Base-by-base conservation (phyloP, 192 early-diverging fungal genomes). In the Rhizophagus clarus region DNA sequence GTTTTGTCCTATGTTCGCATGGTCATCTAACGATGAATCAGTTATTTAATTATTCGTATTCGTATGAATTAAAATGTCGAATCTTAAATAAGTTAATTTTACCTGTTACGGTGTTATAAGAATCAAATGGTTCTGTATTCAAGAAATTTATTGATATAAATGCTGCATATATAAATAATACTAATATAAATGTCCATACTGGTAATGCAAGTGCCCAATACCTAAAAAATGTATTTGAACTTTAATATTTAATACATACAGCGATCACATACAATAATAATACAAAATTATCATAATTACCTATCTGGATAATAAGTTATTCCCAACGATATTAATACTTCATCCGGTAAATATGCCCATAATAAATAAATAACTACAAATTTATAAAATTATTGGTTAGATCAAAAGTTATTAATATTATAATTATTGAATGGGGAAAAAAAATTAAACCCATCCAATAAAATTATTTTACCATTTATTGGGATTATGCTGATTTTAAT, bases 181-280 rank as follows among this genome's bases (percentile, higher is more conserved):
- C 88, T 11, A 92, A 85, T 1, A 91, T 90, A 78, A 94, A 84
- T 45, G 93, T 81, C 90, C 92, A 96, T 5, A 94, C 87, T 10
- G 96, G 96, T 63, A 96, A 80, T 2, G 90, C 92, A 49, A 95
- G 82, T 11, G 94, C 93, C 95, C 95, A 96, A 80, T 94, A 93
- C 80, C 93, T 89, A 24, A 28, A 70, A 37, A 32, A 37, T n/a
- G n/a, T n/a, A 0, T 3, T 11, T 26, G n/a, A 4, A 6, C 40
- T 42, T 61, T 64, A 34, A 77, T 26, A 73, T 51, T 32, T 24
- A 15, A 67, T 5, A 5, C 15, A 34, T 34, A 34, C 3, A 34
- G 34, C 34, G 34, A 34, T 34, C 3, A 34, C 5, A 34, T 34
- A 34, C 2, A 34, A 5, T 34, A 9, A 3, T 14, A 12, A 14